Conservation (phyloP, 495 filamentous ascomycete species). For the Delitschia confertaspora region DNA sequence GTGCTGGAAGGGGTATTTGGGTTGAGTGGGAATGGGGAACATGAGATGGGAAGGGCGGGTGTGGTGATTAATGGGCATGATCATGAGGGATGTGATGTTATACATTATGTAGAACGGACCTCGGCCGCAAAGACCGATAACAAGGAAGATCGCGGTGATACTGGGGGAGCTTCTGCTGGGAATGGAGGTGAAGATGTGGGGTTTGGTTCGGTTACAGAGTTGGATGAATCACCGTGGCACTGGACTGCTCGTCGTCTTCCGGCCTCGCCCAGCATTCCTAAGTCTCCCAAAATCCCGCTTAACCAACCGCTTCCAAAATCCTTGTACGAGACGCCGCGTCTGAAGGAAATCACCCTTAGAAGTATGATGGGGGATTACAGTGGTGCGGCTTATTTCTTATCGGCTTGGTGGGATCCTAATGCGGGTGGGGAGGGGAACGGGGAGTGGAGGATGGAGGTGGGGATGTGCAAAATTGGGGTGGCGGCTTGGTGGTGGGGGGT, state of each 20-base stretch:
- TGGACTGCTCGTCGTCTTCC: conserved; percentile 7
- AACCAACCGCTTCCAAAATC: conserved; percentile 43
- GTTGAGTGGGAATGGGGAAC: conserved; percentile 51
- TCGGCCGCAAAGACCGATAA: conserved; percentile 11
- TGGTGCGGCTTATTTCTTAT: conserved; percentile 80
- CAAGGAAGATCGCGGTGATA: conserved; percentile 23
- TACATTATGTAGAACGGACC: conserved; percentile 60
- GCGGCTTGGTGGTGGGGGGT: conserved; percentile 95
- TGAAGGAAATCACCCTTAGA: conserved; percentile 89
- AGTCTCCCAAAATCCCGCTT: no score
- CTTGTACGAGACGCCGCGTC: conserved; percentile 42
- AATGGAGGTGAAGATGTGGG: not conserved
- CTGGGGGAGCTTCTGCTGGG: conserved; percentile 8
- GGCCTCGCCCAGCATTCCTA: not conserved
- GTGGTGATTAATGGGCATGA: conserved; percentile 89
- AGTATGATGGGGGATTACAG: conserved; percentile 97
- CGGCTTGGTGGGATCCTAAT: conserved; percentile 89
- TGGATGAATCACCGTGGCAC: not conserved
- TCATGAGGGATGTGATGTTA: conserved; percentile 83
- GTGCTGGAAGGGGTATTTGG: conserved; percentile 76
- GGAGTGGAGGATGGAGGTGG: conserved; percentile 77
- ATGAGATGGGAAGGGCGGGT: conserved; percentile 53
- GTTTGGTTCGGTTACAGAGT: no score
- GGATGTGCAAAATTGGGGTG: conserved; percentile 63
- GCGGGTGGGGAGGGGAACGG: conserved; percentile 32